Percentiles rank a stretch among this genome's conserved stretches.
Evolutionary conservation across 495 filamentous ascomycete species (phyloP).

Genomic region (Zalerion maritima): DNA sequence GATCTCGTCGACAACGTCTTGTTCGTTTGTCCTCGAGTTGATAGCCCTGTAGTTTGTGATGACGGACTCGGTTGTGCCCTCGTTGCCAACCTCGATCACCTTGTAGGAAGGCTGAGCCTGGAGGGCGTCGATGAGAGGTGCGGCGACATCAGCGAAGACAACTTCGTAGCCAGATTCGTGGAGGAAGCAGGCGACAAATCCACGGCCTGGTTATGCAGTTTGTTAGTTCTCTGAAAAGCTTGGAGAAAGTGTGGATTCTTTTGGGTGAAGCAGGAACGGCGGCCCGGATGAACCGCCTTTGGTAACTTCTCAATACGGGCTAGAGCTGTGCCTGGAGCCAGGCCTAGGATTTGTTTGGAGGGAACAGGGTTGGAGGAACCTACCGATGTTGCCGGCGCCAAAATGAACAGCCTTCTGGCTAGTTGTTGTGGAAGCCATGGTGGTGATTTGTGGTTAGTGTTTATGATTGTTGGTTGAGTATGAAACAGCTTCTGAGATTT

Average conservation of each 20-base stretch:
- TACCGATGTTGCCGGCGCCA: constrained; percentile 80
- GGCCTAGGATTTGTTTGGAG: too few relatives aligned
- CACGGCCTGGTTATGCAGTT: constrained; percentile 25
- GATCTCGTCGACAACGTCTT: constrained; percentile 70
- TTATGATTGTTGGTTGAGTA: not conserved
- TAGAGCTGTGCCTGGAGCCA: too few relatives aligned
- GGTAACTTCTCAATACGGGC: too few relatives aligned
- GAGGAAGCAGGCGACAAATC: constrained; percentile 52
- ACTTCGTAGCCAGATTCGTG: constrained; percentile 82
- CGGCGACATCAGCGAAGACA: constrained; percentile 87
- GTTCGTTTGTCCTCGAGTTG: constrained; percentile 75
- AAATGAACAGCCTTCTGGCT: constrained; percentile 82
- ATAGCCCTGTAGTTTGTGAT: constrained; percentile 93
- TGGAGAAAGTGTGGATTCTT: too few relatives aligned
- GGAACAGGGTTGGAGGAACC: not conserved
- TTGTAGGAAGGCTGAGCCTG: constrained; percentile 64
- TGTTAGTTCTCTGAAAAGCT: constrained; percentile 1
- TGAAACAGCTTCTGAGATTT: not conserved
- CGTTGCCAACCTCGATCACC: constrained; percentile 82
- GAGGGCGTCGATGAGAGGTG: constrained; percentile 57
- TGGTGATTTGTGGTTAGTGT: not conserved
- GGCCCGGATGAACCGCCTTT: too few relatives aligned
- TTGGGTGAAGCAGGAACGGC: too few relatives aligned
- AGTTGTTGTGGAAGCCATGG: constrained; percentile 24
- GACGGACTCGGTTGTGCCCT: constrained; percentile 64